Evolutionary conservation across 2,329 filamentous ascomycete species (phyloP), one percentile per base, ranked within the genome.

Genomic region (Fusarium dlaminii): DNA sequence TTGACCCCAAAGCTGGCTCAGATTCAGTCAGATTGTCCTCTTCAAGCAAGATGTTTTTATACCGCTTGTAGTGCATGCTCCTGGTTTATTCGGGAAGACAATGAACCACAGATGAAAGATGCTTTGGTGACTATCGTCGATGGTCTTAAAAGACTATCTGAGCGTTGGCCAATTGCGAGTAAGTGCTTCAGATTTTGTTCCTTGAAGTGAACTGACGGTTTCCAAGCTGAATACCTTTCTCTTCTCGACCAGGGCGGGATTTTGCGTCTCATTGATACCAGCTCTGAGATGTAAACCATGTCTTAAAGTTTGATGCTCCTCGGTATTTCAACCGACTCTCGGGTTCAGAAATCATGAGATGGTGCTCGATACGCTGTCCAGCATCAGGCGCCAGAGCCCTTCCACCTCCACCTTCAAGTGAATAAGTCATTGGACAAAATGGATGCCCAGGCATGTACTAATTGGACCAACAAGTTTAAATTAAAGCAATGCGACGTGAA

Each of bases 31-130:
- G 34, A 29, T 8, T 54, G 39, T 30, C 57, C 63, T 12, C 34
- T 66, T 6, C 40, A 40, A 12, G 46, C 40, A 37, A 52, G 34
- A 15, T 63, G 46, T 30, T 45, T 63, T 14, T 66, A 66, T 39
- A 45, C 40, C n/a, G 58, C 63, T 29, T 45, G 39, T 9, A 66
- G 24, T 27, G 63, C 59, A n/a, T 66, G 63, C 17, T 61, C 37
- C 4, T 66, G 63, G 63, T 66, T 66, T n/a, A 37, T 66, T n/a
- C 59, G 59, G n/a, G 63, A 66, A 45, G 58, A 66, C 18, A 34
- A 63, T 24, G 57, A 63, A 14, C 27, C 39, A 11, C 46, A 66
- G 46, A 66, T 66, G 58, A 57, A 36, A 20, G 30, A 22, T 34
- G 52, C 60, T 7, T 59, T 63, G 34, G 24, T n/a, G 18, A 34